phyloP scores from a whole-genome alignment of 345 rosid species.

The Schrenkiella parvula region DNA sequence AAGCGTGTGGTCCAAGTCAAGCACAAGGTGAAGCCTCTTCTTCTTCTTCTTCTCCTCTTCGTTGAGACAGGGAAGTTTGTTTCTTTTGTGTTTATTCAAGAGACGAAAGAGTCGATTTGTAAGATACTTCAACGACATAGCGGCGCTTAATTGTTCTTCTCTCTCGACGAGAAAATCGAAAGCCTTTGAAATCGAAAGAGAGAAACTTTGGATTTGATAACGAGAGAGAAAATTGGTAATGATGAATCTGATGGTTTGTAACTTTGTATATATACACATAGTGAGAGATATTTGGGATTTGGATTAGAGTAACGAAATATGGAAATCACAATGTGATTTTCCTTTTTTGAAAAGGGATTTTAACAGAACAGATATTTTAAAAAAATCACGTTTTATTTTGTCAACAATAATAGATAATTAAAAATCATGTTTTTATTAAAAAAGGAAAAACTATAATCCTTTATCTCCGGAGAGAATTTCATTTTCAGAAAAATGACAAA shows the following conservation, averaged over 20 bases:
- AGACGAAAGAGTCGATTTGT: background rate
- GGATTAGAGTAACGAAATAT: too few species aligned
- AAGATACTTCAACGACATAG: background rate
- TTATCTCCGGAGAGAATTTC: too few species aligned
- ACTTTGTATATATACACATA: too few species aligned
- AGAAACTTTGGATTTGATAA: background rate
- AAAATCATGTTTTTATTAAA: too few species aligned
- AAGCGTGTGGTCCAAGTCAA: slow-evolving; percentile 28
- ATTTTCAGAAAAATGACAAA: too few species aligned
- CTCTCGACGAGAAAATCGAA: background rate
- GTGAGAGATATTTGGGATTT: too few species aligned
- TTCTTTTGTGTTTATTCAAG: background rate
- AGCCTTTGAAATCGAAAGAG: background rate
- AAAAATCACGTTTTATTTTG: too few species aligned
- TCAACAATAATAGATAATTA: too few species aligned
- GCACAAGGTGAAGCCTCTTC: slow-evolving; percentile 19
- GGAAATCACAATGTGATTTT: too few species aligned
- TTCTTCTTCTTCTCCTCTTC: background rate
- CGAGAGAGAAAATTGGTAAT: background rate
- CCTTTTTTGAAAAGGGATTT: too few species aligned
- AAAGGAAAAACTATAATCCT: too few species aligned
- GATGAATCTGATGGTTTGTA: background rate
- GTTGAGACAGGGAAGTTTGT: background rate
- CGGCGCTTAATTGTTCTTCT: background rate
- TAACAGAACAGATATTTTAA: too few species aligned